Conservation (phyloP, 2,329 filamentous ascomycete genomes). For the Acrocalymma vagum region DNA sequence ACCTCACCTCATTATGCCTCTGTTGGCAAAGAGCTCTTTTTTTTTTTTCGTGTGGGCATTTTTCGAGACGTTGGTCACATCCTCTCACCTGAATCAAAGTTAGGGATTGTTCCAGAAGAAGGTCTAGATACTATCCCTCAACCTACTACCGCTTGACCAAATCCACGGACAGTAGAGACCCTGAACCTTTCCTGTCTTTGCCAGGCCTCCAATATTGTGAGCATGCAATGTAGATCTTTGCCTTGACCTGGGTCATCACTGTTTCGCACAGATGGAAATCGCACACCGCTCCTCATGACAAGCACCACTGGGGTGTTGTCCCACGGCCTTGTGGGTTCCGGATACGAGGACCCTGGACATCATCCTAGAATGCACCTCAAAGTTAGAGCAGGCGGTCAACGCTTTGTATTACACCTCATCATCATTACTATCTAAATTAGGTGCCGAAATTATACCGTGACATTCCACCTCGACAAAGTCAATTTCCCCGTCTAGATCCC, state of each 20-base stretch:
- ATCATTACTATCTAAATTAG: too few species aligned
- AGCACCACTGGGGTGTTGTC: not conserved
- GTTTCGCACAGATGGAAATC: slow-evolving; percentile 6
- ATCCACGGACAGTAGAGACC: not conserved
- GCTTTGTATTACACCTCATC: too few species aligned
- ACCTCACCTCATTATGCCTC: slow-evolving; percentile 11
- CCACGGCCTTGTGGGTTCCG: too few species aligned
- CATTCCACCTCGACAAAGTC: not conserved
- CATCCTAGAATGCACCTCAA: too few species aligned
- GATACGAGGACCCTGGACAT: too few species aligned
- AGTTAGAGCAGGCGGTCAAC: too few species aligned
- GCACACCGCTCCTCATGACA: not conserved
- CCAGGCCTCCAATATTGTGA: not conserved
- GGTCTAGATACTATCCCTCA: not conserved
- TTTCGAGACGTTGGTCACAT: not conserved
- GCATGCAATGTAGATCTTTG: slow-evolving; percentile 10
- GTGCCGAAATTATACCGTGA: too few species aligned
- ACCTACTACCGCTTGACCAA: not conserved
- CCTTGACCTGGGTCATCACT: slow-evolving; percentile 9
- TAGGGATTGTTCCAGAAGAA: not conserved
- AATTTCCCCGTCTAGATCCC: not conserved
- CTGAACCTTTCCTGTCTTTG: not conserved
- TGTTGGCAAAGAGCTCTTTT: not conserved
- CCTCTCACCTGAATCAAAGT: not conserved
- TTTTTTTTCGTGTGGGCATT: not conserved